phyloP scores from a whole-genome alignment of 805 yeast genomes.

The Spathaspora passalidarum region DNA sequence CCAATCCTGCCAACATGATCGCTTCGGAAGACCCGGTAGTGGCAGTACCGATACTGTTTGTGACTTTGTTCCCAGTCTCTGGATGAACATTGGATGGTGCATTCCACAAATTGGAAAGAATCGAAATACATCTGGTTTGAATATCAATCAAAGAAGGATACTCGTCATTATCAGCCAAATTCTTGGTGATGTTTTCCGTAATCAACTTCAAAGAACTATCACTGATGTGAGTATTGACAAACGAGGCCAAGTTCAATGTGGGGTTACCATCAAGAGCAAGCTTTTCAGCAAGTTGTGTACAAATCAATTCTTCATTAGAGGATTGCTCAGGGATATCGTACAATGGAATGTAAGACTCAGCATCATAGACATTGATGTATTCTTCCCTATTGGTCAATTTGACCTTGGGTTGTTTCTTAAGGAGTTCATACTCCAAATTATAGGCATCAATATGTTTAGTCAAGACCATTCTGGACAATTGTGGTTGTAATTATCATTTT shows the following conservation, averaged over 20 bases:
- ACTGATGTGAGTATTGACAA: constrained; percentile 74
- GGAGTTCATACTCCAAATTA: constrained; percentile 31
- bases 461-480: constrained; percentile 34
- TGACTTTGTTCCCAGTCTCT: constrained; percentile 26
- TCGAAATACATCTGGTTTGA: constrained; percentile 79
- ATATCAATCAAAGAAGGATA: constrained; percentile 81
- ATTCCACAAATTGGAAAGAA: constrained; percentile 78
- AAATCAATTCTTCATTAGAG: constrained; percentile 49
- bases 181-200: constrained; percentile 73
- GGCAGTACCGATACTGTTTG: constrained; percentile 71
- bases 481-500: neutral
- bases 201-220: constrained; percentile 44
- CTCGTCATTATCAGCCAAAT: constrained; percentile 90
- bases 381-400: constrained; percentile 24
- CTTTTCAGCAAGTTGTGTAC: constrained; percentile 66
- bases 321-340: constrained; percentile 61
- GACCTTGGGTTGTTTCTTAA: constrained; percentile 20
- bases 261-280: constrained; percentile 82
- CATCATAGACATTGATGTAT: constrained; percentile 28
- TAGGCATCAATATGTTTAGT: constrained; percentile 46
- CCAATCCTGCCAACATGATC: constrained; percentile 88
- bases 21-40: constrained; percentile 96
- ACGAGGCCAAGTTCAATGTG: constrained; percentile 79
- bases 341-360: constrained; percentile 45
- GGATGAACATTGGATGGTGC: constrained; percentile 44